Base-by-base conservation (phyloP, 257 asterid genomes). In the Catharanthus roseus region DNA sequence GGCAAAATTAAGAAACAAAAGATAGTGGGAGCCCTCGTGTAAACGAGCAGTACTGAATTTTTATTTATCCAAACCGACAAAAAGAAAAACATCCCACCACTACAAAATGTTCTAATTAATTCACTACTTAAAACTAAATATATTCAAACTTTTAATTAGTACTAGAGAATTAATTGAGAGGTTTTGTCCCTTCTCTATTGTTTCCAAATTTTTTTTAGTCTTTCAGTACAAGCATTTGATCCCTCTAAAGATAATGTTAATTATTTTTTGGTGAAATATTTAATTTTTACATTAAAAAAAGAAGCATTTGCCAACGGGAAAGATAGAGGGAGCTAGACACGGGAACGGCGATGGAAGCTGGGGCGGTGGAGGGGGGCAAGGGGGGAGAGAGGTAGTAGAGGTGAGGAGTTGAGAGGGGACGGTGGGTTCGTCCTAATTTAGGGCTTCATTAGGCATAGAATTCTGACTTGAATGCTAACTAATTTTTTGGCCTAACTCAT, bases 21-120 rank as follows among this genome's bases (percentile, higher is more conserved):
- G 63, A 49, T 86, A 88, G 91, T 88, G n/a, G 92, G 95, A 65
- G 65, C 16, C 67, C 81, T 77, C 81, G 84, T 83, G 92, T 45
- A 62, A 21, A 42, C 41, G 34, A 44, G 41, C 16, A 65, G 39
- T 49, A 34, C 21, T 50, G 41, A 7, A 70, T n/a, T 64, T 77
- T 79, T 75, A 54, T 73, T 80, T 81, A 73, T 54, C 55, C 80
- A 81, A 64, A 61, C 63, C 47, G 84, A 80, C 82, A 73, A 80
- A 83, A 75, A 34, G 58, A 56, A n/a, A n/a, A n/a, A n/a, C n/a
- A n/a, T n/a, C 77, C 76, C 70, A 26, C 79, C 86, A 80, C 79
- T 73, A 68, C 41, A 23, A 23, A 36, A 60, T 31, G 24, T 42
- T 56, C 9, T 61, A 3, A 38, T 38, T 38, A 3, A 3, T 38